Evolutionary conservation across 148 eudicot species (phyloP), one percentile per base, ranked within the genome.

Genomic region (Chenopodium album): DNA sequence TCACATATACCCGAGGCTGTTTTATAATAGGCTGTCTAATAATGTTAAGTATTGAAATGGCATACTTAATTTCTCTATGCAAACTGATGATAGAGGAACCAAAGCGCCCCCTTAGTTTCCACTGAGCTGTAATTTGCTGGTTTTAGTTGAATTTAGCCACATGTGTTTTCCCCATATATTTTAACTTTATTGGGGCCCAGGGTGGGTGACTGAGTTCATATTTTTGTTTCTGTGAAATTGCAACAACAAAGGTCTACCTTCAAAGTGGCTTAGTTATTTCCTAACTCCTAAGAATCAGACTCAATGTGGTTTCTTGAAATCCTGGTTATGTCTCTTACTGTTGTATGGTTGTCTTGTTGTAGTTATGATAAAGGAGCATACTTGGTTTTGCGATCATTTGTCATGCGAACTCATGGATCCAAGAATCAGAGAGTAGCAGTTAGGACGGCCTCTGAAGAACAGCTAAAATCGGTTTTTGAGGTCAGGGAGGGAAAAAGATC

Each of bases 351-450:
- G 41, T 75, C 71, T 73, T 76, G 34, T 76, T 59, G 48, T 87
- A 95, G 99, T 28, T 92, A 90, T 89, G 95, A 94, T 85, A 89
- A 89, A 85, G 99, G 99, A 78, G 99, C 94, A 47, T 87, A 96
- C 88, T 83, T 96, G 72, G 93, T 86, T 85, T 87, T 94, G 71
- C 95, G 95, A 47, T 96, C 99, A 66, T 90, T 86, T 88, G 88
- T 94, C 75, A 94, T 96, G 99, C 92, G 99, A 75, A 90, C 92
- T 60, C 98, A 88, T 86, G 98, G 99, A 84, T 86, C 94, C 64
- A 94, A 83, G 80, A 89, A 90, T 85, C 99, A 94, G 84, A 91
- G 99, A 46, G 94, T 91, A 80, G 91, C 92, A 32, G 77, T 96
- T 60, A 89, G 82, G 85, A 89, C 82, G 84, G 84, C 90, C 60